Conservation (phyloP, 257 asterid genomes). For the Echium plantagineum region DNA sequence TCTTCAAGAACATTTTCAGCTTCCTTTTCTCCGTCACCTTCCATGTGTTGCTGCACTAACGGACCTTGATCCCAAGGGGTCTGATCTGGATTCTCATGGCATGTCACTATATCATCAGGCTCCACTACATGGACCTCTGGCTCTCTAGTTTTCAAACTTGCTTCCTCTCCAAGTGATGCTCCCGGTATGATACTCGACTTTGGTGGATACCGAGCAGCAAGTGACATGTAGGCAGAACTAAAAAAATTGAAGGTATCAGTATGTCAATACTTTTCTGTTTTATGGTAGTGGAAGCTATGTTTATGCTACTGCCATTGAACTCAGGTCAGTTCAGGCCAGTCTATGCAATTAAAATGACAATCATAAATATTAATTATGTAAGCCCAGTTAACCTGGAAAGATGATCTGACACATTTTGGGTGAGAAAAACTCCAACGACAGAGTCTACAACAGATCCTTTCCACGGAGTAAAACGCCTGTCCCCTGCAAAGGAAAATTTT, state of each 20-base stretch:
- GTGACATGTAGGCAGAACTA: constrained; percentile 50
- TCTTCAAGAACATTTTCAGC: constrained; percentile 15
- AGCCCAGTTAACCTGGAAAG: constrained; percentile 37
- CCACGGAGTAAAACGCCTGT: constrained; percentile 48
- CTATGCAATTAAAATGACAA: neutral
- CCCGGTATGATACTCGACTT: constrained; percentile 17
- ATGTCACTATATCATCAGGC: constrained; percentile 29
- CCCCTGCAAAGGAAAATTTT: constrained; percentile 21
- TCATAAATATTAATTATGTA: neutral
- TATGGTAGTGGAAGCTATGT: constrained; percentile 3
- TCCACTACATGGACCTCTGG: constrained; percentile 35
- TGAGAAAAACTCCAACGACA: constrained; percentile 43
- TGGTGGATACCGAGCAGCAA: constrained; percentile 39
- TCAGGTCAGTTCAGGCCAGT: neutral
- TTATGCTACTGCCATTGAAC: neutral
- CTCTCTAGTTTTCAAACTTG: constrained; percentile 20
- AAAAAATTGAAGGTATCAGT: constrained; percentile 10
- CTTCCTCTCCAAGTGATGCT: constrained; percentile 30
- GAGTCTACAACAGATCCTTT: constrained; percentile 52
- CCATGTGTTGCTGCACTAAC: constrained; percentile 19
- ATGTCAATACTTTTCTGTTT: constrained; percentile 4
- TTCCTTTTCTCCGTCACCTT: constrained; percentile 15
- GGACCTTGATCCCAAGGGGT: constrained; percentile 24
- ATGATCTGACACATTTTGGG: constrained; percentile 51
- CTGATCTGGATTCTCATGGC: constrained; percentile 29